These are phyloP conservation scores for Rhodotorula sp. DNA, from an alignment of 1,284 basidiomycete species.

Conservation along the genomic window DNA sequence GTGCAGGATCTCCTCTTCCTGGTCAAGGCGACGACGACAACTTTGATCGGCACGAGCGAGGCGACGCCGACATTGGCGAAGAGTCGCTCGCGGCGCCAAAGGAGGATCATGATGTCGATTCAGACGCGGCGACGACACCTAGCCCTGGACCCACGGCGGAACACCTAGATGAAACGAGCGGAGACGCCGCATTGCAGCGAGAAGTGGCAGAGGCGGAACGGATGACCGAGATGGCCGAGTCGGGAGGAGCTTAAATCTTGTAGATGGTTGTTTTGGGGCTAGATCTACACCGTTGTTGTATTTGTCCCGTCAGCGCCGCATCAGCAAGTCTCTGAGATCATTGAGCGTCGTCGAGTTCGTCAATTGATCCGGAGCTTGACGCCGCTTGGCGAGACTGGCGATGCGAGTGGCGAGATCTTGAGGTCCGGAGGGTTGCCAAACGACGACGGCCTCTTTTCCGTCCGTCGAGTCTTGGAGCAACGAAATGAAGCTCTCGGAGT, in stretches of 20 bases:
- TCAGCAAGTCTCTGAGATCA: neutral
- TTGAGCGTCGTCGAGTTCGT: too few species aligned
- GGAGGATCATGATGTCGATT: neutral
- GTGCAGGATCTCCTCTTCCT: too few species aligned
- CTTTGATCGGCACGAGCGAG: neutral
- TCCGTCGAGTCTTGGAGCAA: neutral
- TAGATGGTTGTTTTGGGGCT: neutral
- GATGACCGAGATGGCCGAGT: conserved; percentile 3
- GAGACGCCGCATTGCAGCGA: conserved; percentile 6
- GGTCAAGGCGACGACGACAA: too few species aligned
- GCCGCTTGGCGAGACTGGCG: too few species aligned
- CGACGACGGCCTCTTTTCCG: too few species aligned
- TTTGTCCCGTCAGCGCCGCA: neutral
- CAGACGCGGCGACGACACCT: neutral
- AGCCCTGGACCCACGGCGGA: neutral
- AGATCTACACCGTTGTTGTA: neutral
- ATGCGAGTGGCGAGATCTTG: too few species aligned
- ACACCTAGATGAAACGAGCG: neutral
- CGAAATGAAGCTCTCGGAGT: too few species aligned
- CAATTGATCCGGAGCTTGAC: too few species aligned
- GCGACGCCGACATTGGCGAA: neutral
- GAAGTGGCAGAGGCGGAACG: conserved; percentile 17
- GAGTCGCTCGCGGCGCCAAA: neutral
- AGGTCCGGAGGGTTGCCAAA: too few species aligned
- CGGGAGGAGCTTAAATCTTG: neutral